Percentiles rank a stretch among this genome's conserved stretches.
These are phyloP conservation scores for Hydnomerulius pinastri DNA, from an alignment of 768 basidiomycete species.

Conservation along the genomic window DNA sequence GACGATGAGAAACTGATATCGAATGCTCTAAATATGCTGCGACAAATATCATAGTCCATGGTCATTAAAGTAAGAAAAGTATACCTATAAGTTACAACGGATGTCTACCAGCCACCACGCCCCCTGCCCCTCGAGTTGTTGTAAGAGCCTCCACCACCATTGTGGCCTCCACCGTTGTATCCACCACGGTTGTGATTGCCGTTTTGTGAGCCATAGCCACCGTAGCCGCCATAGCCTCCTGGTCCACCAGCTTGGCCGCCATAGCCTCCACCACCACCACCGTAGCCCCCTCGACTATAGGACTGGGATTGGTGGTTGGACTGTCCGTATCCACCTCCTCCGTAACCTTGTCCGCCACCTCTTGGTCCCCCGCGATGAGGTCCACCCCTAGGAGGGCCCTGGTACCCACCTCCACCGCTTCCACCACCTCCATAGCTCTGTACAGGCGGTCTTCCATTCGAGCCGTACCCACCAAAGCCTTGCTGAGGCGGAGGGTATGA, in stretches of 20 bases:
- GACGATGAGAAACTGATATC: slow-evolving; percentile 12
- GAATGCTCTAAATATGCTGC: slow-evolving; percentile 5
- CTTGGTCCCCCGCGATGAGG: slow-evolving; percentile 27
- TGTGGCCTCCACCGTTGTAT: slow-evolving; percentile 35
- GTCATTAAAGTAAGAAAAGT: slow-evolving; percentile 12
- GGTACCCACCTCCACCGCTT: slow-evolving; percentile 33
- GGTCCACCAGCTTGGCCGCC: slow-evolving; percentile 18
- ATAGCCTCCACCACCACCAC: slow-evolving; percentile 17
- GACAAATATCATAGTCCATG: slow-evolving; percentile 2
- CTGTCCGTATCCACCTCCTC: slow-evolving; percentile 21
- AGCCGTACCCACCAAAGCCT: slow-evolving; percentile 34
- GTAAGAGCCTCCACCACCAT: slow-evolving; percentile 22
- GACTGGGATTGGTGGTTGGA: slow-evolving; percentile 18
- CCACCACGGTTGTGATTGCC: slow-evolving; percentile 39
- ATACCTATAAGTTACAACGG: slow-evolving; percentile 36
- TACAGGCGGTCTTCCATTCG: slow-evolving; percentile 31
- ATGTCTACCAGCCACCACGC: slow-evolving; percentile 42
- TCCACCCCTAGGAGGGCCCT: slow-evolving; percentile 26
- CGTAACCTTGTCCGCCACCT: slow-evolving; percentile 23
- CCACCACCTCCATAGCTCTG: slow-evolving; percentile 34
- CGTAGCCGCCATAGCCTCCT: slow-evolving; percentile 38
- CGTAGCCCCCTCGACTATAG: slow-evolving; percentile 30
- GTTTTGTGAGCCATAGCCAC: slow-evolving; percentile 33
- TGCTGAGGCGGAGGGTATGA: slow-evolving; percentile 20
- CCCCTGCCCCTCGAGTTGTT: slow-evolving; percentile 48